Percentiles rank a stretch among this genome's conserved stretches.
phyloP scores from a whole-genome alignment of 441 rosid species.

The Aquilaria agallochum region DNA sequence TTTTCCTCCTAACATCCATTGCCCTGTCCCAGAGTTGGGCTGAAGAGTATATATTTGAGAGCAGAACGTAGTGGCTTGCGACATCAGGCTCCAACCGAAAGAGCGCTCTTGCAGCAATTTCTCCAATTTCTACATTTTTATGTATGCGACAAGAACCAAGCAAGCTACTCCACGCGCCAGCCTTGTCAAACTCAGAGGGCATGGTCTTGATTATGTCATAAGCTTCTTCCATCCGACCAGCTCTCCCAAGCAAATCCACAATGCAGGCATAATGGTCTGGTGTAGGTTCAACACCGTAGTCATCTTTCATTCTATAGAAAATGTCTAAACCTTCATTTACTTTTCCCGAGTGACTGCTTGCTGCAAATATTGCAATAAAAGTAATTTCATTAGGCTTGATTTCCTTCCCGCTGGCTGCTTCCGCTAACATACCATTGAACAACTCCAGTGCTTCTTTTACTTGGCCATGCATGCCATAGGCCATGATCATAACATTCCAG shows the following conservation, averaged over 20 bases:
- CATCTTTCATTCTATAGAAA: conserved; percentile 61
- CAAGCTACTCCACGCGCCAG: conserved; percentile 86
- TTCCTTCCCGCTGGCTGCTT: conserved; percentile 19
- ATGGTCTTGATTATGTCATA: conserved; percentile 44
- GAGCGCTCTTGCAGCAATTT: conserved; percentile 64
- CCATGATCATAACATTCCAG: conserved; percentile 91
- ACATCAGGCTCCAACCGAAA: conserved; percentile 64
- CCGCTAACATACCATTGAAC: conserved; percentile 45
- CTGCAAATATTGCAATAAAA: conserved; percentile 69
- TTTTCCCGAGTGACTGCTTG: conserved; percentile 89
- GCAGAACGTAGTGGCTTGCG: conserved; percentile 77
- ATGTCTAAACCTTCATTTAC: conserved; percentile 63
- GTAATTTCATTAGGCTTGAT: conserved; percentile 75
- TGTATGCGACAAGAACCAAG: conserved; percentile 76
- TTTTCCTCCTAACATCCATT: conserved; percentile 44
- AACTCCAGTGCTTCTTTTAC: conserved; percentile 61
- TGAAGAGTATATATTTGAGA: conserved; percentile 60
- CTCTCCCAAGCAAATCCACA: conserved; percentile 86
- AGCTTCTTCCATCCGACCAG: conserved; percentile 69
- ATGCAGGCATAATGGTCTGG: conserved; percentile 88
- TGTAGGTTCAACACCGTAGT: conserved; percentile 46
- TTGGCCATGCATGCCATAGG: conserved; percentile 86
- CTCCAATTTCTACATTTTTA: conserved; percentile 71
- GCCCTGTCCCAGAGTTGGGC: conserved; percentile 68
- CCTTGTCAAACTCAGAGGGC: conserved; percentile 49